A percentile compares a stretch with the other conserved stretches of the same genome.
Evolutionary conservation across 2,329 filamentous ascomycete species (phyloP).

Genomic region (Diaporthe longicolla): DNA sequence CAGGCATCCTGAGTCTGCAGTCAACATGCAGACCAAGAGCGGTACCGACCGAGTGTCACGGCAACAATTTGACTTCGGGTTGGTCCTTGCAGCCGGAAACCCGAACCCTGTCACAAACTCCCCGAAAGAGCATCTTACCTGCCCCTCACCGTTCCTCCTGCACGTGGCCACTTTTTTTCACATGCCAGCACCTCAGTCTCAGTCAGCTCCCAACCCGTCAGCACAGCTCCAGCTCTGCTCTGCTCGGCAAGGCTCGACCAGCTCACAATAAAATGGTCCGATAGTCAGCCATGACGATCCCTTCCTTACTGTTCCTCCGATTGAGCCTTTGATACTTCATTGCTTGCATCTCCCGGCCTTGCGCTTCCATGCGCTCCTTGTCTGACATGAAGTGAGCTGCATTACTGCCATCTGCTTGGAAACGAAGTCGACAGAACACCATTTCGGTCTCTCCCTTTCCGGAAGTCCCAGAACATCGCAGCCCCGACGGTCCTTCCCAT

Average conservation of each 20-base stretch:
- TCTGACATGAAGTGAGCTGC: conserved; percentile 34
- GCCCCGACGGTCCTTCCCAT: too few species aligned
- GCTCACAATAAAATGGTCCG: conserved; percentile 25
- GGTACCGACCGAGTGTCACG: conserved; percentile 27
- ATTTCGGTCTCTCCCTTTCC: not conserved
- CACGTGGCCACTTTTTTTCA: conserved; percentile 30
- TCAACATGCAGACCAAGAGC: not conserved
- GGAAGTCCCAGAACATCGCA: not conserved
- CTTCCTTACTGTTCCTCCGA: conserved; percentile 19
- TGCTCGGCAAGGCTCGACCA: conserved; percentile 14
- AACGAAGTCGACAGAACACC: not conserved
- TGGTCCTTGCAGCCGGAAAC: conserved; percentile 2
- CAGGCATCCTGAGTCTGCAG: not conserved
- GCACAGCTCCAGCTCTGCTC: conserved; percentile 17
- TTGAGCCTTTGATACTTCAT: not conserved
- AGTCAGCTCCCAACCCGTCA: not conserved
- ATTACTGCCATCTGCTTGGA: conserved; percentile 3
- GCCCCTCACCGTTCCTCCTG: not conserved
- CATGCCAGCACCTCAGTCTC: conserved; percentile 19
- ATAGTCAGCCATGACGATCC: conserved; percentile 31
- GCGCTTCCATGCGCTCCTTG: conserved; percentile 23
- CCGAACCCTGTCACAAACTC: not conserved
- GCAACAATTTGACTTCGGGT: conserved; percentile 9
- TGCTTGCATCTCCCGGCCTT: not conserved
- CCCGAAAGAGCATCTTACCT: not conserved